These are phyloP conservation scores for Kwoniella mangroviensis DNA, from an alignment of 768 basidiomycete species.

Conservation along the genomic window DNA sequence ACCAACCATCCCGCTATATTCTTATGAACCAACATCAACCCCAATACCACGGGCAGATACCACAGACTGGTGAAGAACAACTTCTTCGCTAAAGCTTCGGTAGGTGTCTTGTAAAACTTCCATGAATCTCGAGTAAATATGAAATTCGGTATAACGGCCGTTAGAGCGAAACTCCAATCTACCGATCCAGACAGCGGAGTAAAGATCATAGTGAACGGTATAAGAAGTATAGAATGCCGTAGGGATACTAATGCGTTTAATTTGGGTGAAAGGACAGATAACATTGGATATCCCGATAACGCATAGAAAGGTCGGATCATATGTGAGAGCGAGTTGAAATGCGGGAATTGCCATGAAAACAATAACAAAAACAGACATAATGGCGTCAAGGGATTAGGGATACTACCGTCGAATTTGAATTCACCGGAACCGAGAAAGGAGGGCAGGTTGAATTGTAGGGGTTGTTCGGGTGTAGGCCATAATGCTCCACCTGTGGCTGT, in stretches of 20 bases:
- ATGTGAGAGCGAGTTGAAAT: constrained; percentile 93
- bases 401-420: constrained; percentile 29
- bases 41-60: constrained; percentile 87
- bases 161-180: constrained; percentile 84
- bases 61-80: constrained; percentile 83
- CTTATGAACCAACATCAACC: constrained; percentile 94
- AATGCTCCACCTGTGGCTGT: constrained; percentile 85
- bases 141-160: constrained; percentile 74
- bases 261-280: constrained; percentile 74
- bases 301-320: constrained; percentile 86
- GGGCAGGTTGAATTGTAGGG: constrained; percentile 69
- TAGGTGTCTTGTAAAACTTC: constrained; percentile 72
- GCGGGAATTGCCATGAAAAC: constrained; percentile 98
- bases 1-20: constrained; percentile 61
- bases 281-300: constrained; percentile 90
- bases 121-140: constrained; percentile 72
- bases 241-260: constrained; percentile 85
- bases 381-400: constrained; percentile 79
- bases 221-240: constrained; percentile 71
- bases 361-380: constrained; percentile 80
- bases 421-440: constrained; percentile 60
- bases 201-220: constrained; percentile 77
- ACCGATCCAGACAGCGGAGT: constrained; percentile 89
- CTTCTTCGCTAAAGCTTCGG: constrained; percentile 65
- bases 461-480: constrained; percentile 68